Evolutionary conservation across 306 rosid genomes (phyloP).

Genomic region (Castanopsis chinensis): DNA sequence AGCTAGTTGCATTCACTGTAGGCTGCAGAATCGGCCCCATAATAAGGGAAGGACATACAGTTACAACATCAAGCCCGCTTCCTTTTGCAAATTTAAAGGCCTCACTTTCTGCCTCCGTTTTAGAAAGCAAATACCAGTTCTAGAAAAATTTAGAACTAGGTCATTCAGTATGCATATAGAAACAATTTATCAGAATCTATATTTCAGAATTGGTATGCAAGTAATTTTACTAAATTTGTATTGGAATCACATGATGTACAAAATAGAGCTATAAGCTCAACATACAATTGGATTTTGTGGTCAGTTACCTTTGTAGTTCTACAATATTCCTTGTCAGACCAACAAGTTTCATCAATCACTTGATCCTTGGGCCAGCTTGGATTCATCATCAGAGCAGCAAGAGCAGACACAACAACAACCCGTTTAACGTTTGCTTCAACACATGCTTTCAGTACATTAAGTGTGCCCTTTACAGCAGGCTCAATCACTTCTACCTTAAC

Average conservation of each 20-base stretch:
- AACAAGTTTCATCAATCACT: constrained; percentile 40
- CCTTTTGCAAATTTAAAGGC: constrained; percentile 51
- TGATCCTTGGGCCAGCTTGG: constrained; percentile 35
- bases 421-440: constrained; percentile 36
- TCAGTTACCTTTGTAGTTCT: constrained; percentile 28
- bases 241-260: neutral
- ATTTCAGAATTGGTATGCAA: no score
- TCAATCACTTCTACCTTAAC: constrained; percentile 25
- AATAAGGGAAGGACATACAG: constrained; percentile 52
- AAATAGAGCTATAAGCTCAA: neutral
- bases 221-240: neutral
- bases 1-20: constrained; percentile 55
- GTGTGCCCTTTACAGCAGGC: constrained; percentile 32
- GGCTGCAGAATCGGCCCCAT: constrained; percentile 64
- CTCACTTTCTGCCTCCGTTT: constrained; percentile 75
- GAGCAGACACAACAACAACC: constrained; percentile 41
- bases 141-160: constrained; percentile 24
- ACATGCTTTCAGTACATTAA: constrained; percentile 41
- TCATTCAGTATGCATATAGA: neutral
- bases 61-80: constrained; percentile 50
- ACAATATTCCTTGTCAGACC: constrained; percentile 49
- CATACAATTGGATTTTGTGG: neutral
- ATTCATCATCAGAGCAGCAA: constrained; percentile 23
- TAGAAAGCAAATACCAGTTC: constrained; percentile 75
- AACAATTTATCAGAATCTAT: no score